Evolutionary conservation across 2,329 filamentous ascomycete species (phyloP).

Genomic region (Neofusicoccum cordaticola): DNA sequence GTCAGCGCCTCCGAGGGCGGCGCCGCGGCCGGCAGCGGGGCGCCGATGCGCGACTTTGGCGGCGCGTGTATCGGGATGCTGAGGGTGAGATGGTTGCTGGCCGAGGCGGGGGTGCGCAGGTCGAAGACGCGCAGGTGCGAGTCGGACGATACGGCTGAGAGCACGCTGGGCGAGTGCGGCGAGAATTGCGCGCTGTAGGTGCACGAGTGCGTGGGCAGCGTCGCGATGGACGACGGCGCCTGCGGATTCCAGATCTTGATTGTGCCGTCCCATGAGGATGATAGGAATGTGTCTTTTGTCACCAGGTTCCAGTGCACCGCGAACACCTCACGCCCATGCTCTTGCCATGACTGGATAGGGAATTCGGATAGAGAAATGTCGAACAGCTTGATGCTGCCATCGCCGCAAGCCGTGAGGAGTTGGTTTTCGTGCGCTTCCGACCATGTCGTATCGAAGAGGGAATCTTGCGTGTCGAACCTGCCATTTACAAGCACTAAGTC

Average conservation of each 20-base stretch:
- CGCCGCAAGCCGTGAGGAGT: conserved; percentile 81
- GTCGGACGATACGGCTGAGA: conserved; percentile 87
- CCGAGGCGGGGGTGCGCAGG: conserved; percentile 78
- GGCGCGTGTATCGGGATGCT: conserved; percentile 80
- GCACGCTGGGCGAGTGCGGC: conserved; percentile 78
- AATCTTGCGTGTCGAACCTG: conserved; percentile 95
- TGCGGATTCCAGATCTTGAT: conserved; percentile 94
- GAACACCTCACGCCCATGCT: conserved; percentile 91
- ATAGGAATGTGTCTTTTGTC: conserved; percentile 85
- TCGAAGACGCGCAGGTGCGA: conserved; percentile 89
- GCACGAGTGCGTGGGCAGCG: conserved; percentile 86
- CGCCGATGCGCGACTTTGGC: conserved; percentile 50
- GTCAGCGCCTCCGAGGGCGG: conserved; percentile 83
- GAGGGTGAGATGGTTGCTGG: conserved; percentile 81
- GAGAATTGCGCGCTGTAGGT: conserved; percentile 92
- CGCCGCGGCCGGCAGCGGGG: conserved; percentile 39
- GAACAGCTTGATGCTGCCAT: conserved; percentile 92
- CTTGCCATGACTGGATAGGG: conserved; percentile 86
- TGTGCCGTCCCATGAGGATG: conserved; percentile 92
- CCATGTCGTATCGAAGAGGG: conserved; percentile 92
- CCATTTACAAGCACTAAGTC: background rate
- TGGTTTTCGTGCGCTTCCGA: conserved; percentile 97
- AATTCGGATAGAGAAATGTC: conserved; percentile 79
- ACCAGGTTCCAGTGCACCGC: conserved; percentile 90
- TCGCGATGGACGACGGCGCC: conserved; percentile 70